Conservation (phyloP, 2,329 filamentous ascomycete species). For the Tolypocladium pustulatum region DNA sequence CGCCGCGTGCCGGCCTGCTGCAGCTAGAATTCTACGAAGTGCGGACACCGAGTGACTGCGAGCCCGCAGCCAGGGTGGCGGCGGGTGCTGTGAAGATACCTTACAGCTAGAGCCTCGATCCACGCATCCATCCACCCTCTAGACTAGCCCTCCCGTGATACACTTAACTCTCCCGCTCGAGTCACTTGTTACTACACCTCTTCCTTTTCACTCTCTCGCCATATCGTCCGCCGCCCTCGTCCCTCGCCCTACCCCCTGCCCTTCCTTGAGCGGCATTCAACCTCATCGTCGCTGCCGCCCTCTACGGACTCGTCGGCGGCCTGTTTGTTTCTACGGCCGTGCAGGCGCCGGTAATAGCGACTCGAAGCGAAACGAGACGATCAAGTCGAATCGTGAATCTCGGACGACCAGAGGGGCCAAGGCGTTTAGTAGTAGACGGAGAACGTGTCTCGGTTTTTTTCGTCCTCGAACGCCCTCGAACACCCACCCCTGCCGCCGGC, state of each 20-base stretch:
- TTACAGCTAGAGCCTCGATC: not conserved
- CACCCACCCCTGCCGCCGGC: not conserved
- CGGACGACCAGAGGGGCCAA: not conserved
- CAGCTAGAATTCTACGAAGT: not conserved
- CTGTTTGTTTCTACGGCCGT: not conserved
- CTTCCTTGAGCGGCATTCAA: not conserved
- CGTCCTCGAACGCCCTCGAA: not conserved
- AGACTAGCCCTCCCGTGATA: not conserved
- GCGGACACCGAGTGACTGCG: not conserved
- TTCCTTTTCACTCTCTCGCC: not conserved
- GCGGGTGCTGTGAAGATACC: not conserved
- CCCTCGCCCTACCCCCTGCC: not conserved
- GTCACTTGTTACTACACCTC: not conserved
- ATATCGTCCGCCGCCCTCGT: not conserved
- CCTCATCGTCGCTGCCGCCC: not conserved
- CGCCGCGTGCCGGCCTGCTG: not conserved
- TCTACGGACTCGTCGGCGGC: not conserved
- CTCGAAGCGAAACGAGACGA: not conserved
- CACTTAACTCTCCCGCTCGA: not conserved
- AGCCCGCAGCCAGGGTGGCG: too few species aligned
- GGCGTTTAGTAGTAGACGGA: not conserved
- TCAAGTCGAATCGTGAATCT: not conserved
- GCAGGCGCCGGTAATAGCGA: not conserved
- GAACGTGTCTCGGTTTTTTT: not conserved
- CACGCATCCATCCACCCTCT: not conserved